phyloP scores from a whole-genome alignment of 371 early-diverging fungal genomes.

The Umbelopsis sp. region DNA sequence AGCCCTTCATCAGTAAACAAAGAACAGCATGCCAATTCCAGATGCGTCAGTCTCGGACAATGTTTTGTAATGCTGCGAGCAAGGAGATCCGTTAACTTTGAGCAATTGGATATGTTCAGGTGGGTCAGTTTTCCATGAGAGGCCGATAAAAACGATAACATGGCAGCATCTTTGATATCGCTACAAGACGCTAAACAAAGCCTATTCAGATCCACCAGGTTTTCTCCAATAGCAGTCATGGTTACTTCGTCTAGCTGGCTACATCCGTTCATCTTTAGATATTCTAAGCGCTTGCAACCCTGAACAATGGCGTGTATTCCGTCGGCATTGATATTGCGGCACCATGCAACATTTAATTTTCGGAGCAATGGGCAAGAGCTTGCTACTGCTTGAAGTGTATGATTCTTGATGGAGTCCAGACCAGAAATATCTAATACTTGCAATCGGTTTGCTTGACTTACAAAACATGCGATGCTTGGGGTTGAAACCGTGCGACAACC shows the following conservation, averaged over 20 bases:
- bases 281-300: constrained; percentile 39
- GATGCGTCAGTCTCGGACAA: constrained; percentile 41
- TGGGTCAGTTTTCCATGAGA: constrained; percentile 33
- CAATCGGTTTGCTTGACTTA: constrained; percentile 39
- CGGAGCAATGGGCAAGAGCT: constrained; percentile 39
- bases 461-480: constrained; percentile 47
- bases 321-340: constrained; percentile 53
- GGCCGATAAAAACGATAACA: constrained; percentile 36
- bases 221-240: constrained; percentile 40
- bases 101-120: constrained; percentile 54
- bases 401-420: constrained; percentile 49
- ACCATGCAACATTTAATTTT: constrained; percentile 57
- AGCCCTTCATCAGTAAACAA: constrained; percentile 55
- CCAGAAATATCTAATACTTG: constrained; percentile 52
- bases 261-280: constrained; percentile 57
- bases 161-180: constrained; percentile 44
- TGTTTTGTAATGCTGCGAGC: constrained; percentile 43
- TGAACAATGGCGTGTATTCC: constrained; percentile 42
- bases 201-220: constrained; percentile 44
- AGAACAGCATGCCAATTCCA: constrained; percentile 56
- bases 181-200: constrained; percentile 54
- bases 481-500: constrained; percentile 56
- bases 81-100: constrained; percentile 45
- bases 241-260: constrained; percentile 47
- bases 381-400: constrained; percentile 43